These are phyloP conservation scores for Oemleria cerasiformis DNA, from an alignment of 306 rosid species.

Conservation along the genomic window DNA sequence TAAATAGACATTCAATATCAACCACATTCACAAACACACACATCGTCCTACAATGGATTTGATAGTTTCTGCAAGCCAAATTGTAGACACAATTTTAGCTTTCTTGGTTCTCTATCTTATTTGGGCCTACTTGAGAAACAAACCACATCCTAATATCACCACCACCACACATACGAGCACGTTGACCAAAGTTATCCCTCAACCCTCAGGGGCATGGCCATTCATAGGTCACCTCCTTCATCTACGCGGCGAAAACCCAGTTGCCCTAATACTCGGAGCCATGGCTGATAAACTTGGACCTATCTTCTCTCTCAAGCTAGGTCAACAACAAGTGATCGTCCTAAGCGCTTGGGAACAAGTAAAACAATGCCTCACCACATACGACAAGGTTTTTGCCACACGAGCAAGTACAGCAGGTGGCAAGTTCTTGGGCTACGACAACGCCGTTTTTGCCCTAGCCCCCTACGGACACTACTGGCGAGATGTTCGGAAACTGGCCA, in stretches of 20 bases:
- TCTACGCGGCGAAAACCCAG: constrained; percentile 7
- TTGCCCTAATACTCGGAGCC: constrained; percentile 24
- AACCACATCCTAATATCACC: not conserved
- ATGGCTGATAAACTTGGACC: constrained; percentile 31
- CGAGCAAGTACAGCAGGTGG: constrained; percentile 27
- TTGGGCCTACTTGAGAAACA: not conserved
- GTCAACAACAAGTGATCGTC: constrained; percentile 16
- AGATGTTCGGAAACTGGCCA: constrained; percentile 44
- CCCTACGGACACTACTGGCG: constrained; percentile 70
- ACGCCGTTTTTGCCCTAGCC: constrained; percentile 40
- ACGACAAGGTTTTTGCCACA: constrained; percentile 31
- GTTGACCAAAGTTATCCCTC: constrained; percentile 6
- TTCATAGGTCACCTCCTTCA: constrained; percentile 34
- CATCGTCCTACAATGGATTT: not conserved
- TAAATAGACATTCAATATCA: not conserved
- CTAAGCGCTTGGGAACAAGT: constrained; percentile 25
- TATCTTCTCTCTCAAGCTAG: constrained; percentile 25
- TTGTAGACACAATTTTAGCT: not conserved
- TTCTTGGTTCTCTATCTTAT: not conserved
- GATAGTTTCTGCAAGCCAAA: not conserved
- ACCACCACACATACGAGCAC: not conserved
- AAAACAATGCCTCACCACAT: constrained; percentile 24
- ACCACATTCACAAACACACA: not conserved
- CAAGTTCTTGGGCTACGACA: constrained; percentile 20
- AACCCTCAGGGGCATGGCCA: constrained; percentile 29